phyloP scores from a whole-genome alignment of 257 asterid genomes.

The Ballota nigra region DNA sequence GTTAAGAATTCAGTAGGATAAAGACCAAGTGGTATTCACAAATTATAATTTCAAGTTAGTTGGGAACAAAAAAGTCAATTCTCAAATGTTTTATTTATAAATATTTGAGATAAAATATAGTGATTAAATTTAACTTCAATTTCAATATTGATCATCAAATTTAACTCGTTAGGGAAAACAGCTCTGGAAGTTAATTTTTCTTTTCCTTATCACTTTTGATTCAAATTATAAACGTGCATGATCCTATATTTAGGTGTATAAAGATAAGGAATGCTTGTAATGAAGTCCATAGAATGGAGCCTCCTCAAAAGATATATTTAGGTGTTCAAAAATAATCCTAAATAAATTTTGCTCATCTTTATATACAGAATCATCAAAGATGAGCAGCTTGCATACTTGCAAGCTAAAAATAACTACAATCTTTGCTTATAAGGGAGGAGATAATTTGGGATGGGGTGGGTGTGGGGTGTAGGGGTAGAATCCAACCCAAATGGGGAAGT shows the following conservation, averaged over 20 bases:
- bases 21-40: too few species aligned
- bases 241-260: too few species aligned
- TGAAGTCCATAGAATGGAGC: neutral
- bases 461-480: neutral
- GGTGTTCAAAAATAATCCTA: neutral
- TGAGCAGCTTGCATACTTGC: conserved; percentile 2
- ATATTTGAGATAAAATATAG: too few species aligned
- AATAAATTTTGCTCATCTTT: neutral
- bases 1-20: too few species aligned
- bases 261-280: neutral
- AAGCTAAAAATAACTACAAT: conserved; percentile 20
- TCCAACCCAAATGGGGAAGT: neutral
- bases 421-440: conserved; percentile 20
- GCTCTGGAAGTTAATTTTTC: too few species aligned
- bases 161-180: too few species aligned
- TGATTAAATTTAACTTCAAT: too few species aligned
- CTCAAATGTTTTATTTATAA: too few species aligned
- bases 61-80: too few species aligned
- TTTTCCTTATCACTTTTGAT: too few species aligned
- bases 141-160: too few species aligned
- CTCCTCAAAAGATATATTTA: neutral
- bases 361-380: neutral
- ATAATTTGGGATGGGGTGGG: neutral
- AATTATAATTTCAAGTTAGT: neutral
- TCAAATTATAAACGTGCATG: too few species aligned